Percentiles rank a stretch among this genome's conserved stretches.
Evolutionary conservation across 441 rosid species (phyloP).

Genomic region (Euphorbia celastroides): DNA sequence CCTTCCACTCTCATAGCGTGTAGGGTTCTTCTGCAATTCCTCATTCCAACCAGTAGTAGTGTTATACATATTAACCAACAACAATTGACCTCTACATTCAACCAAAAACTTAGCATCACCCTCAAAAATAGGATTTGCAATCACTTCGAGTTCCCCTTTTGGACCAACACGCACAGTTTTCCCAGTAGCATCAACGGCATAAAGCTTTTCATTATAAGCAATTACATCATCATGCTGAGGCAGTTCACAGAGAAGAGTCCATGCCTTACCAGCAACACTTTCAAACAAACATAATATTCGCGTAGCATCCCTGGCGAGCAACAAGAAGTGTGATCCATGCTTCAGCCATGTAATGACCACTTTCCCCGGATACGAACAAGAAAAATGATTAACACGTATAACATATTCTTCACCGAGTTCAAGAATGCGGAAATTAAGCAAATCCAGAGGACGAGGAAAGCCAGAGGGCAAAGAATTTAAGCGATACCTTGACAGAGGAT

Average conservation of each 20-base stretch:
- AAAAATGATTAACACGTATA: constrained; percentile 45
- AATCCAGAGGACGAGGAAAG: constrained; percentile 47
- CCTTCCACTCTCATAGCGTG: constrained; percentile 52
- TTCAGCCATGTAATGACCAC: constrained; percentile 47
- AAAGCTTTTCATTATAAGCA: constrained; percentile 47
- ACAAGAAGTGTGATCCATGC: constrained; percentile 33
- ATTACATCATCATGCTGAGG: constrained; percentile 82
- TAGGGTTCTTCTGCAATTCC: constrained; percentile 28
- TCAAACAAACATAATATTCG: constrained; percentile 73
- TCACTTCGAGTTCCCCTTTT: constrained; percentile 26
- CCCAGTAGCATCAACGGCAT: constrained; percentile 74
- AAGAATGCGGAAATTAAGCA: constrained; percentile 33
- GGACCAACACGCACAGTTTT: constrained; percentile 54
- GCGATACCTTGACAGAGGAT: constrained; percentile 50
- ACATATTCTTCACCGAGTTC: constrained; percentile 69
- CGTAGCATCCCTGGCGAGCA: constrained; percentile 82
- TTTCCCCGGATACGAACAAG: constrained; percentile 45
- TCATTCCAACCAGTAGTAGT: constrained; percentile 40
- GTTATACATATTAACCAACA: constrained; percentile 80
- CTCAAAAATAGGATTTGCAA: constrained; percentile 57
- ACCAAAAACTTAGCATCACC: constrained; percentile 91
- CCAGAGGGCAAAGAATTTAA: constrained; percentile 27
- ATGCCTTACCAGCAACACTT: constrained; percentile 46
- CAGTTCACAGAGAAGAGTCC: constrained; percentile 73
- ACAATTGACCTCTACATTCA: constrained; percentile 59